Evolutionary conservation across 805 yeast species (phyloP).

Genomic region (Yamadazyma laniorum): DNA sequence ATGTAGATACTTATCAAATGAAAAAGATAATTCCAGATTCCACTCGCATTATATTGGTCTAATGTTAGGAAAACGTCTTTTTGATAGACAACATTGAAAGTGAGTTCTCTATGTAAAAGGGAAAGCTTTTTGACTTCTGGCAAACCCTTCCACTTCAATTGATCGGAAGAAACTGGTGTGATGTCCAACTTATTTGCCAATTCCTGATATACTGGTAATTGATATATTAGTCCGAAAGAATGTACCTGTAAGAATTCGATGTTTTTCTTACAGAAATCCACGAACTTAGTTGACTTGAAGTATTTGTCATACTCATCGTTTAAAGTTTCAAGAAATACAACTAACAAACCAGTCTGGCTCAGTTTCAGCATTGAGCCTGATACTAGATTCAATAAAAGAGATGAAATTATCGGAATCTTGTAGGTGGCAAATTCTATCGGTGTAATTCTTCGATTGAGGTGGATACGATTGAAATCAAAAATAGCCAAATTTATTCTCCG

Average conservation of each 20-base stretch:
- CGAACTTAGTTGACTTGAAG: conserved; percentile 21
- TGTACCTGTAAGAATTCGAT: conserved; percentile 17
- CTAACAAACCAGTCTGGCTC: not conserved
- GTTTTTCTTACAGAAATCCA: conserved; percentile 30
- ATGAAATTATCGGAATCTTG: conserved; percentile 6
- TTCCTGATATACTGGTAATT: conserved; percentile 7
- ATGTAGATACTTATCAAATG: conserved; percentile 30
- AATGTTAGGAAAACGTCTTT: conserved; percentile 19
- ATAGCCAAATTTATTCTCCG: not conserved
- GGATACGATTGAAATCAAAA: conserved; percentile 1
- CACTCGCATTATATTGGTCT: conserved; percentile 21
- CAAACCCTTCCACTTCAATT: conserved; percentile 15
- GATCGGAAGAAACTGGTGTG: conserved; percentile 11
- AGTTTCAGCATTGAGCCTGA: not conserved
- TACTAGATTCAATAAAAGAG: conserved; percentile 4
- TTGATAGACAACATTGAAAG: conserved; percentile 13
- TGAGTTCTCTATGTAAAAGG: conserved; percentile 26
- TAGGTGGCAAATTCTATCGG: conserved; percentile 10
- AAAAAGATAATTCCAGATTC: conserved; percentile 16
- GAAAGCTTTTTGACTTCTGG: conserved; percentile 23
- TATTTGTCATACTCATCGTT: conserved; percentile 27
- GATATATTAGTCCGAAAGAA: conserved; percentile 1
- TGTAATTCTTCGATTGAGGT: conserved; percentile 3
- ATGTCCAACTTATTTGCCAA: conserved; percentile 12
- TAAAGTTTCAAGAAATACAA: conserved; percentile 12